Evolutionary conservation across 1,139 yeast genomes (phyloP).

Genomic region (Kodamaea derodonti): DNA sequence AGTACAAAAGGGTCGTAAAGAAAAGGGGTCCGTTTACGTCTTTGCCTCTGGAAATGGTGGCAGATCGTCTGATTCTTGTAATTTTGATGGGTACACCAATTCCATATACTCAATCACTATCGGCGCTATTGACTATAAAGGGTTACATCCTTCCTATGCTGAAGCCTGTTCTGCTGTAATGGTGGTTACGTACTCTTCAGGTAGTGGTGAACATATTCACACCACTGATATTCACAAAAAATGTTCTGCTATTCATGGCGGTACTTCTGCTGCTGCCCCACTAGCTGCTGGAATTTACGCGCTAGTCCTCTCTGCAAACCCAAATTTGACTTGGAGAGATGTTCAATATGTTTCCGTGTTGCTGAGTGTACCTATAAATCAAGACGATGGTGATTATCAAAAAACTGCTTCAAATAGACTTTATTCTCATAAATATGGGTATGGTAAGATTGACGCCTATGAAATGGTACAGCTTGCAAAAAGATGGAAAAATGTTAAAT

Average conservation of each 20-base stretch:
- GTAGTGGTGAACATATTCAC: slow-evolving; percentile 84
- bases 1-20: slow-evolving; percentile 74
- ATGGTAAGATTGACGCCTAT: slow-evolving; percentile 87
- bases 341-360: slow-evolving; percentile 78
- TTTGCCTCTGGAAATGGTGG: slow-evolving; percentile 98
- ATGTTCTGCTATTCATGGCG: slow-evolving; percentile 82
- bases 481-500: slow-evolving; percentile 80
- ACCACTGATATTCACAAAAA: slow-evolving; percentile 78
- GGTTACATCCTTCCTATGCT: slow-evolving; percentile 81
- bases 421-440: slow-evolving; percentile 87
- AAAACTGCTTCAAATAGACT: slow-evolving; percentile 53
- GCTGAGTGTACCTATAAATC: slow-evolving; percentile 67
- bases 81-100: slow-evolving; percentile 96
- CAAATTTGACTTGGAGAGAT: slow-evolving; percentile 93
- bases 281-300: slow-evolving; percentile 94
- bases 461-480: slow-evolving; percentile 69
- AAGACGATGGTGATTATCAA: slow-evolving; percentile 70
- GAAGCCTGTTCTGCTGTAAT: slow-evolving; percentile 94
- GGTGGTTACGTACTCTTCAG: slow-evolving; percentile 94
- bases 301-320: slow-evolving; percentile 74
- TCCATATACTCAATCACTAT: slow-evolving; percentile 94
- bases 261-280: slow-evolving; percentile 99
- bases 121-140: slow-evolving; percentile 86
- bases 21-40: slow-evolving; percentile 85
- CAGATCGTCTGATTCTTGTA: slow-evolving; percentile 77